Evolutionary conservation across 2,329 filamentous ascomycete genomes (phyloP), one percentile per base, ranked within the genome.

Genomic region (Epichloe gansuensis): DNA sequence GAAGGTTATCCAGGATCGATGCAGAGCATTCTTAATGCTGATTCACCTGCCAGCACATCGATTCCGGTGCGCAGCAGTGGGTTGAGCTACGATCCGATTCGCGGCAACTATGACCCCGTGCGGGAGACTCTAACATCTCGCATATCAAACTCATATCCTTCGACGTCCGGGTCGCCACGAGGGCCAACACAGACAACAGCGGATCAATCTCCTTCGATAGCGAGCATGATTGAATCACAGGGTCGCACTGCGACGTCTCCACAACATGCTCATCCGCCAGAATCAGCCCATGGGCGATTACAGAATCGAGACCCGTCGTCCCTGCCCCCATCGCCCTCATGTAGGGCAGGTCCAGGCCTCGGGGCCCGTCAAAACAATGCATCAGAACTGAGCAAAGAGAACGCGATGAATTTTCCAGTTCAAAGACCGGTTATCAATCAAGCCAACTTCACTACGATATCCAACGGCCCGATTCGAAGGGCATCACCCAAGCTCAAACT

Each of bases 71-170:
- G 84, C 48, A 82, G 84, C 13, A 86, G 85, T 61, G 85, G 89
- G 43, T 87, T 89, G 62, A 88, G 85, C 61, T 96, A 93, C 69
- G 90, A 96, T 66, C 90, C 90, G 0, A 89, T 95, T 57, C 81
- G 90, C 46, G 87, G 85, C n/a, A 82, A 77, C 57, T 84, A 82
- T 58, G 80, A 84, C 58, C 80, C 80, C 1, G 74, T 82, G 47
- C 72, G 80, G 42, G 80, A 80, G 61, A 86, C 79, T 3, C 80
- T 84, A 63, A 61, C 78, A 45, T 60, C 74, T 57, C 70, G 76
- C 64, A 67, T 77, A 67, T 63, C 74, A 57, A 68, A 77, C 67
- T 63, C 74, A 56, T 70, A 72, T 48, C 64, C 57, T 15, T 63
- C 74, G 3, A 64, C 75, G 51, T 72, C 66, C 25, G 65, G 71